A percentile compares a stretch with the other conserved stretches of the same genome.
phyloP scores from a whole-genome alignment of 2,329 filamentous ascomycete genomes.

The Aureobasidium leucospermi region DNA sequence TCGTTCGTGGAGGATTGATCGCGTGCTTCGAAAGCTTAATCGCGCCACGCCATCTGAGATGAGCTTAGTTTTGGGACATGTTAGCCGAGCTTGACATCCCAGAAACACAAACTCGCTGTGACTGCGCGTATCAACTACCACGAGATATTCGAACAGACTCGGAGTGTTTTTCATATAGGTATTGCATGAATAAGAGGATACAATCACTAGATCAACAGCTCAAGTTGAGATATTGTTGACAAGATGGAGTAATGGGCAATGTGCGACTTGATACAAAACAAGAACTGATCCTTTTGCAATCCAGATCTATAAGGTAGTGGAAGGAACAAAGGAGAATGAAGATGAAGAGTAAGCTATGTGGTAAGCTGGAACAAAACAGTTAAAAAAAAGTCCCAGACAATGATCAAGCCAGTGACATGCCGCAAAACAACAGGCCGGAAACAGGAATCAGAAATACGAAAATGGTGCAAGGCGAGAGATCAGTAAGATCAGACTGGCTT shows the following conservation, averaged over 20 bases:
- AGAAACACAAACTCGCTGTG: no score
- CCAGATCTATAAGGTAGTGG: neutral
- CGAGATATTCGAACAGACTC: neutral
- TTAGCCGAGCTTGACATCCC: slow-evolving; percentile 2
- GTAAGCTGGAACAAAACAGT: neutral
- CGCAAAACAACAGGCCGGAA: neutral
- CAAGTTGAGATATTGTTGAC: no score
- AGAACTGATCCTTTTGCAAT: neutral
- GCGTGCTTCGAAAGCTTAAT: slow-evolving; percentile 9
- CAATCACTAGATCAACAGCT: no score
- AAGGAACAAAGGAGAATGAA: neutral
- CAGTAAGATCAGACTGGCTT: neutral
- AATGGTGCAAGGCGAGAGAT: neutral
- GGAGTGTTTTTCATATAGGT: no score
- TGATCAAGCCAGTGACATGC: neutral
- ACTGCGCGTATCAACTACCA: no score
- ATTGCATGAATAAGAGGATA: no score
- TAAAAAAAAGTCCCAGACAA: neutral
- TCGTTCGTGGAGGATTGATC: neutral
- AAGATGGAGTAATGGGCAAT: no score
- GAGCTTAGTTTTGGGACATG: neutral
- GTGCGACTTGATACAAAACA: neutral
- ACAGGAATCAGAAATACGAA: neutral
- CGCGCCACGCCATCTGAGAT: neutral
- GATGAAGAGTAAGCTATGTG: neutral